Evolutionary conservation across 1,284 basidiomycete genomes (phyloP).

Genomic region (Ganoderma lingzhi): DNA sequence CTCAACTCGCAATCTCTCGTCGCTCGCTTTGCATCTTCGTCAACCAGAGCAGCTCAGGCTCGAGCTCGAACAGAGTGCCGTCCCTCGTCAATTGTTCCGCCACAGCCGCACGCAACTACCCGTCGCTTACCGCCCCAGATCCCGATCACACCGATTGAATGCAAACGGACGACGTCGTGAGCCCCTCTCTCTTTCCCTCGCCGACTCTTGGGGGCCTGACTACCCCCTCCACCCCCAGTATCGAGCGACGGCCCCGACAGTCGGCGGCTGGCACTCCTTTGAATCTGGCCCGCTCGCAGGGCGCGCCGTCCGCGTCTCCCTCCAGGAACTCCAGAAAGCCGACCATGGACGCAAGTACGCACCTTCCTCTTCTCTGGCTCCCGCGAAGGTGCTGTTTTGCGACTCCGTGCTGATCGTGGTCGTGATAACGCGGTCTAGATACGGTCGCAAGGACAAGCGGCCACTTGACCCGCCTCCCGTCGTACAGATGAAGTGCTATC

Average conservation of each 20-base stretch:
- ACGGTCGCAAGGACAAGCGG: constrained; percentile 48
- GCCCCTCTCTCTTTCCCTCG: constrained; percentile 9
- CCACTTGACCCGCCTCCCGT: constrained; percentile 54
- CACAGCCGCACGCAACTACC: background rate
- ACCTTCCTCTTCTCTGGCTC: background rate
- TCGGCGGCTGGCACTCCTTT: constrained; percentile 10
- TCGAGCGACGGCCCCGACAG: constrained; percentile 2
- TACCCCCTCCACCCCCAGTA: constrained; percentile 4
- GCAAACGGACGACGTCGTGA: constrained; percentile 10
- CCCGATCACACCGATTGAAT: constrained; percentile 13
- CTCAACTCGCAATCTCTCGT: constrained; percentile 2
- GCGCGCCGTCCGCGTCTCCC: constrained; percentile 20
- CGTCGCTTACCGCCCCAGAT: constrained; percentile 11
- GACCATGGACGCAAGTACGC: constrained; percentile 32
- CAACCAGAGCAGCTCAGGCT: background rate
- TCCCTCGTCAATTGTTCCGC: background rate
- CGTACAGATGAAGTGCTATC: constrained; percentile 42
- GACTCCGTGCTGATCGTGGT: background rate
- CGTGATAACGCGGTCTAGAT: constrained; percentile 36
- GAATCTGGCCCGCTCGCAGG: constrained; percentile 17
- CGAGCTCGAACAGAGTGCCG: background rate
- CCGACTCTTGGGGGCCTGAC: constrained; percentile 4
- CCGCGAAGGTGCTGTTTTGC: background rate
- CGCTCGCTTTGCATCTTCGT: background rate
- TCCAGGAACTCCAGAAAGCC: constrained; percentile 31